Evolutionary conservation across 148 eudicot species (phyloP).

Genomic region (Dysphania ambrosioides): DNA sequence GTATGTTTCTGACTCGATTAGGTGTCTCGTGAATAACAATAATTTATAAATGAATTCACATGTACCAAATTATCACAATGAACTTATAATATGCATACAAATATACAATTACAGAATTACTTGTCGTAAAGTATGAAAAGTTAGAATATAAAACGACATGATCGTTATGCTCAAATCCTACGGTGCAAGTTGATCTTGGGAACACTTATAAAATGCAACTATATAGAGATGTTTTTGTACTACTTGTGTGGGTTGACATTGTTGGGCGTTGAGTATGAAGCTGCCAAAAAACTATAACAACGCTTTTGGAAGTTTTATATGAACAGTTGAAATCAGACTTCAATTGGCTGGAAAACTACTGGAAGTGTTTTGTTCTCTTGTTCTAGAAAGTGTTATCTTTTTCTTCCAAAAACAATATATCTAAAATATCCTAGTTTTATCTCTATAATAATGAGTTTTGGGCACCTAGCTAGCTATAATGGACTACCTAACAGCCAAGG

Average conservation of each 20-base stretch:
- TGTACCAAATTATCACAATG: too few relatives aligned
- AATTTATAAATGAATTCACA: too few relatives aligned
- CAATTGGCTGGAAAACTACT: slow-evolving; percentile 19
- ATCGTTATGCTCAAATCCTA: not conserved
- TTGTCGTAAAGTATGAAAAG: not conserved
- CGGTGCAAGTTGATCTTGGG: not conserved
- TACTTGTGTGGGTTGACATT: slow-evolving; percentile 15
- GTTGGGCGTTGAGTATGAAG: too few relatives aligned
- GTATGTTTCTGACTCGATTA: too few relatives aligned
- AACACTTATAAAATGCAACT: not conserved
- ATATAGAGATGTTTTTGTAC: not conserved
- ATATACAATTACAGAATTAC: too few relatives aligned
- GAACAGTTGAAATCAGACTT: slow-evolving; percentile 1
- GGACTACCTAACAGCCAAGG: not conserved
- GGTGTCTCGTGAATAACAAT: too few relatives aligned
- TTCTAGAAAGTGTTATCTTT: too few relatives aligned
- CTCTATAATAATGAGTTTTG: slow-evolving; percentile 7
- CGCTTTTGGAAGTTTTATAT: too few relatives aligned
- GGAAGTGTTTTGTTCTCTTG: slow-evolving; percentile 16
- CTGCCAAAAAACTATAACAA: too few relatives aligned
- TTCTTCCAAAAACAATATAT: too few relatives aligned
- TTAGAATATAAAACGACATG: not conserved
- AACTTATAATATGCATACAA: too few relatives aligned
- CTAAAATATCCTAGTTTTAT: too few relatives aligned
- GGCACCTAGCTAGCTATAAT: not conserved